phyloP scores from a whole-genome alignment of 2,329 filamentous ascomycete species.

The Biscogniauxia mediterranea region DNA sequence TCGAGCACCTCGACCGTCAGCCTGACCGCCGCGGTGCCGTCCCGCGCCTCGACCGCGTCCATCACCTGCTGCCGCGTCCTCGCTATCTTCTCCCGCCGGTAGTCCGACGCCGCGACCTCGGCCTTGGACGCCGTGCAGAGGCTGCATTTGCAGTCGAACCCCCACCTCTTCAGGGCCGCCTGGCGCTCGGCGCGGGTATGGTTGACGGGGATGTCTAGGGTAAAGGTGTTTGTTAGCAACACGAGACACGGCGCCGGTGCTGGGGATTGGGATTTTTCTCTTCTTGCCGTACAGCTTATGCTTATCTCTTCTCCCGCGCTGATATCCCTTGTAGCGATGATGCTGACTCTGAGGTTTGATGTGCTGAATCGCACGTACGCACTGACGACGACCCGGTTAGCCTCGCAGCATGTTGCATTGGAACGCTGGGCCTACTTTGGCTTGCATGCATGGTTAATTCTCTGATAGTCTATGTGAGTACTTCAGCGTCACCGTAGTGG shows the following conservation, averaged over 20 bases:
- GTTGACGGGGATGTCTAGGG: slow-evolving; percentile 31
- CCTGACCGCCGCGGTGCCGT: slow-evolving; percentile 29
- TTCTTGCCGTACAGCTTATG: slow-evolving; percentile 23
- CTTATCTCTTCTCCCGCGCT: slow-evolving; percentile 26
- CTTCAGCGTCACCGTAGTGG: slow-evolving; percentile 1
- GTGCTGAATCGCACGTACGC: slow-evolving; percentile 33
- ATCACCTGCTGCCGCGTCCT: slow-evolving; percentile 25
- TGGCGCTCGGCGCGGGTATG: slow-evolving; percentile 28
- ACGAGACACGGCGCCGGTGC: not conserved
- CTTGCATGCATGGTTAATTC: slow-evolving; percentile 35
- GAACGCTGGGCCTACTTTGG: slow-evolving; percentile 31
- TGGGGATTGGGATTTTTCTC: not conserved
- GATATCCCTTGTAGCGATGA: slow-evolving; percentile 26
- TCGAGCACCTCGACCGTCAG: slow-evolving; percentile 29
- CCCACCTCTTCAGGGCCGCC: slow-evolving; percentile 30
- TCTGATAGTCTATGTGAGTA: slow-evolving; percentile 18
- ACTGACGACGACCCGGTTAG: slow-evolving; percentile 15
- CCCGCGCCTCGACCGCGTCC: slow-evolving; percentile 25
- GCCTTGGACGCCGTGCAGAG: slow-evolving; percentile 30
- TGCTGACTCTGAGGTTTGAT: slow-evolving; percentile 24
- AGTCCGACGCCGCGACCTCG: slow-evolving; percentile 31
- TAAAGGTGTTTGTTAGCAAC: not conserved
- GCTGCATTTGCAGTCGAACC: slow-evolving; percentile 34
- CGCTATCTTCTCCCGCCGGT: slow-evolving; percentile 29
- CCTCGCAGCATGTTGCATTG: not conserved